phyloP scores from a whole-genome alignment of 2,329 filamentous ascomycete genomes.

The Botryotinia convoluta region DNA sequence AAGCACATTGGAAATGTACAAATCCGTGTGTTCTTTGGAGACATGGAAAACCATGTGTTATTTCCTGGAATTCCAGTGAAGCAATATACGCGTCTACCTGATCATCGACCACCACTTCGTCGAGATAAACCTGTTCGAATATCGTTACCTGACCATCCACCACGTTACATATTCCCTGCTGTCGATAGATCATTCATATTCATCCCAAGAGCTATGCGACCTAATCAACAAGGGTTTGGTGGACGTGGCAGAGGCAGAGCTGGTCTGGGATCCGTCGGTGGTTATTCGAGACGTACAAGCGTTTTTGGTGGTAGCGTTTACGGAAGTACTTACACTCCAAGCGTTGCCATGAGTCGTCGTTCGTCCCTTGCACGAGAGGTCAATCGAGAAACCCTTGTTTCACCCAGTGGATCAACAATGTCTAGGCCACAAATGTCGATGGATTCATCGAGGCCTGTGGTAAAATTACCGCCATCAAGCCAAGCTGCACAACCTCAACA shows the following conservation, averaged over 20 bases:
- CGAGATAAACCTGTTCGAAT: constrained; percentile 96
- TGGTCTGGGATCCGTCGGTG: constrained; percentile 63
- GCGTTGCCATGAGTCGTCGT: constrained; percentile 80
- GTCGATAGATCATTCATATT: constrained; percentile 94
- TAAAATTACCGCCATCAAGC: constrained; percentile 69
- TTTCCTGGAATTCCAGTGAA: constrained; percentile 78
- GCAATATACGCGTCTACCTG: constrained; percentile 89
- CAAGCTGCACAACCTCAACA: constrained; percentile 33
- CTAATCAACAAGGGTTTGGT: constrained; percentile 78
- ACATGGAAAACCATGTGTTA: constrained; percentile 67
- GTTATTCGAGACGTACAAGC: constrained; percentile 77
- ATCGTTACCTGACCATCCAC: constrained; percentile 75
- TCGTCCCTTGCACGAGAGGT: constrained; percentile 73
- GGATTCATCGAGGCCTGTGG: constrained; percentile 68
- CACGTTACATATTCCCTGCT: constrained; percentile 88
- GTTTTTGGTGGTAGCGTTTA: constrained; percentile 65
- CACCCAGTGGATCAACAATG: constrained; percentile 75
- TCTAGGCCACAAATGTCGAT: constrained; percentile 62
- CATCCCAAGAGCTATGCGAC: constrained; percentile 88
- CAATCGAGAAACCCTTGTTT: constrained; percentile 71
- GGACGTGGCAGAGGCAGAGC: constrained; percentile 69
- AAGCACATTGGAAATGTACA: constrained; percentile 81
- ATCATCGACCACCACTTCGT: constrained; percentile 89
- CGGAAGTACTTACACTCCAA: constrained; percentile 81
- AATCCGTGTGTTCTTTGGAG: constrained; percentile 76